A percentile compares a stretch with the other conserved stretches of the same genome.
Conservation (phyloP, 495 filamentous ascomycete species). For the Hypoxylon lienhwacheense region DNA sequence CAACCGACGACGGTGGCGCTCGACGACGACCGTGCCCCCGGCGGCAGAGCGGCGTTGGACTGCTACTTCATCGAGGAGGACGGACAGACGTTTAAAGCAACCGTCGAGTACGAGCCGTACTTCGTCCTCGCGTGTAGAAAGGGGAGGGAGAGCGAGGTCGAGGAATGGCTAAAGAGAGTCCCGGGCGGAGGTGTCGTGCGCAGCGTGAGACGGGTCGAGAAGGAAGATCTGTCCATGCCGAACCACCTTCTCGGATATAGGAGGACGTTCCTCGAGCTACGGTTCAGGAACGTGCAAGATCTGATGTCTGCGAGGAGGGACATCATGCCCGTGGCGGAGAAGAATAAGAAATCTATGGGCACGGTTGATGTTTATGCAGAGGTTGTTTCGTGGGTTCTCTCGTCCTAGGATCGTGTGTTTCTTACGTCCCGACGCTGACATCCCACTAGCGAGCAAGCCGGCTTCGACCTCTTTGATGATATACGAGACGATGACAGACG, state of each 20-base stretch:
- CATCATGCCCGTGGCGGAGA: slow-evolving; percentile 89
- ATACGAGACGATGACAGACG: slow-evolving; percentile 81
- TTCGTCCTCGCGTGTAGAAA: slow-evolving; percentile 89
- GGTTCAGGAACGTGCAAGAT: slow-evolving; percentile 84
- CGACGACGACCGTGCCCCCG: slow-evolving; percentile 76
- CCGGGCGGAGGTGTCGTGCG: slow-evolving; percentile 85
- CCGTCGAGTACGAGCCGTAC: slow-evolving; percentile 94
- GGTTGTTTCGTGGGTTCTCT: slow-evolving; percentile 72
- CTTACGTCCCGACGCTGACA: slow-evolving; percentile 29
- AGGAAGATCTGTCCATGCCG: slow-evolving; percentile 93
- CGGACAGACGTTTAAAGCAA: slow-evolving; percentile 93
- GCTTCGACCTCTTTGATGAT: slow-evolving; percentile 95
- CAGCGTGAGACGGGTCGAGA: slow-evolving; percentile 72
- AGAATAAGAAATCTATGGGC: slow-evolving; percentile 91
- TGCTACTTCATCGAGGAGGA: slow-evolving; percentile 97
- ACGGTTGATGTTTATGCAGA: slow-evolving; percentile 99
- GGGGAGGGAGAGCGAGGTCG: slow-evolving; percentile 86
- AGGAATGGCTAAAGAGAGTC: slow-evolving; percentile 87
- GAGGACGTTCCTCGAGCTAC: slow-evolving; percentile 79
- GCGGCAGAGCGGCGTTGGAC: slow-evolving; percentile 85
- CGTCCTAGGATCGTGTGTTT: not conserved
- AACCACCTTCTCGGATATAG: slow-evolving; percentile 94
- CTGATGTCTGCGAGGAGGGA: slow-evolving; percentile 78
- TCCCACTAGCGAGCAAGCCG: slow-evolving; percentile 68
- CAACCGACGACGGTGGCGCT: slow-evolving; percentile 72